Percentiles rank a stretch among this genome's conserved stretches.
Evolutionary conservation across 75 land plant genomes (phyloP).

Genomic region (Sequoia sempervirens): DNA sequence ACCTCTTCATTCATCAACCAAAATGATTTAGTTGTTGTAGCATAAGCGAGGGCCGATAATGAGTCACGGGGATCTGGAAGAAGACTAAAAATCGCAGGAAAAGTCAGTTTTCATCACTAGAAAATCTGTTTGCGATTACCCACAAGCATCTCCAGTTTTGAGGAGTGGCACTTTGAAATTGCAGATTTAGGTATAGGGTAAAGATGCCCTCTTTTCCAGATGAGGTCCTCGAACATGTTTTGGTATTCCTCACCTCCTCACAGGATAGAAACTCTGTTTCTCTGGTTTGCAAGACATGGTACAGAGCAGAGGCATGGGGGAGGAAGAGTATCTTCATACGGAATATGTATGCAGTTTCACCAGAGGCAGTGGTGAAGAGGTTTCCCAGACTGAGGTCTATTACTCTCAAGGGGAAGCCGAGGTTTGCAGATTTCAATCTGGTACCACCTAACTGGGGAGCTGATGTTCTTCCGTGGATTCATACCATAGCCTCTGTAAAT

Average conservation of each 20-base stretch:
- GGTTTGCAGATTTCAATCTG: conserved; percentile 58
- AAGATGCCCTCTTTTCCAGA: conserved; percentile 43
- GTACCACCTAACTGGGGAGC: conserved; percentile 64
- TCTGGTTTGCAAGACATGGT: conserved; percentile 61
- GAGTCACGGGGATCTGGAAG: background rate
- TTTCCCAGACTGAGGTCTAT: conserved; percentile 38
- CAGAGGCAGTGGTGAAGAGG: conserved; percentile 40
- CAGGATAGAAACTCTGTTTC: conserved; percentile 59
- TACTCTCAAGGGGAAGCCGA: conserved; percentile 59
- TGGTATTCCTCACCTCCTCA: conserved; percentile 34
- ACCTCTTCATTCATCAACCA: background rate
- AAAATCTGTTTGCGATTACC: background rate
- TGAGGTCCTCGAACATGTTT: conserved; percentile 51
- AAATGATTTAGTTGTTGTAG: background rate
- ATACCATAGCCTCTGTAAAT: conserved; percentile 20
- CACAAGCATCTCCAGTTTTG: background rate
- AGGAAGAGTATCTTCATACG: conserved; percentile 45
- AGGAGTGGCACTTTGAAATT: background rate
- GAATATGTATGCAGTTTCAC: conserved; percentile 54
- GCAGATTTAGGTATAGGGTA: background rate
- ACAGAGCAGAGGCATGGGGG: conserved; percentile 49
- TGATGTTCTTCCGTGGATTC: conserved; percentile 40
- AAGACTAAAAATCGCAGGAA: background rate
- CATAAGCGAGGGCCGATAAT: background rate
- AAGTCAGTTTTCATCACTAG: background rate